These are phyloP conservation scores for Meyerozyma carpophila DNA, from an alignment of 1,139 yeast genomes.

Conservation along the genomic window DNA sequence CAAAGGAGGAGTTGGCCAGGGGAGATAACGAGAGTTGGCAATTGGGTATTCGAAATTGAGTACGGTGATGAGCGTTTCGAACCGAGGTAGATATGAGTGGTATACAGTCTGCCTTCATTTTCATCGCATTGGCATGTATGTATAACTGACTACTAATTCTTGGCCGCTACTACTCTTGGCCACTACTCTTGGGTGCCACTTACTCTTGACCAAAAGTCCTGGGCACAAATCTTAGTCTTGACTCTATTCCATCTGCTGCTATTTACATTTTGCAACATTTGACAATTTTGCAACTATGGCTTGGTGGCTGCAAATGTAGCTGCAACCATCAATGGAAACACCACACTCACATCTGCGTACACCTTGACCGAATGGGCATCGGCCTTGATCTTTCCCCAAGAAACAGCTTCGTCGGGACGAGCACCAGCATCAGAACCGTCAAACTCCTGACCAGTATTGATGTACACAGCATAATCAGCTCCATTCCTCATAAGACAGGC, in stretches of 20 bases:
- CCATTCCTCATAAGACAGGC: constrained; percentile 99
- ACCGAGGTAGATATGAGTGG: too few relatives aligned
- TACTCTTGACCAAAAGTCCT: too few relatives aligned
- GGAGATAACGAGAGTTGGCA: too few relatives aligned
- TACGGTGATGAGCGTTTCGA: too few relatives aligned
- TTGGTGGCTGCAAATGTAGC: constrained; percentile 78
- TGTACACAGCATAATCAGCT: constrained; percentile 95
- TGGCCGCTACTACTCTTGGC: too few relatives aligned
- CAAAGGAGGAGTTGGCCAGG: too few relatives aligned
- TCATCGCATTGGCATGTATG: too few relatives aligned
- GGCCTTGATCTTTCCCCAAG: constrained; percentile 98
- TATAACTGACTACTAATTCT: too few relatives aligned
- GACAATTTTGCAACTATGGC: constrained; percentile 12
- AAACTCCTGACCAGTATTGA: constrained; percentile 97
- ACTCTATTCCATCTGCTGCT: background rate
- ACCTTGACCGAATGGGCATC: constrained; percentile 90
- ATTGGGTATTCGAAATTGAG: too few relatives aligned
- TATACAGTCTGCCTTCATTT: too few relatives aligned
- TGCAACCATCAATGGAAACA: constrained; percentile 93
- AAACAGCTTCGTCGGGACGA: constrained; percentile 96
- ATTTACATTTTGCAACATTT: background rate
- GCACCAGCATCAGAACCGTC: constrained; percentile 99
- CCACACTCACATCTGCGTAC: constrained; percentile 93
- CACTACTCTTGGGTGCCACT: too few relatives aligned
- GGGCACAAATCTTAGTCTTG: background rate